A percentile compares a stretch with the other conserved stretches of the same genome.
Conservation (phyloP, 768 basidiomycete genomes). For the Nevesoporus exiguus region DNA sequence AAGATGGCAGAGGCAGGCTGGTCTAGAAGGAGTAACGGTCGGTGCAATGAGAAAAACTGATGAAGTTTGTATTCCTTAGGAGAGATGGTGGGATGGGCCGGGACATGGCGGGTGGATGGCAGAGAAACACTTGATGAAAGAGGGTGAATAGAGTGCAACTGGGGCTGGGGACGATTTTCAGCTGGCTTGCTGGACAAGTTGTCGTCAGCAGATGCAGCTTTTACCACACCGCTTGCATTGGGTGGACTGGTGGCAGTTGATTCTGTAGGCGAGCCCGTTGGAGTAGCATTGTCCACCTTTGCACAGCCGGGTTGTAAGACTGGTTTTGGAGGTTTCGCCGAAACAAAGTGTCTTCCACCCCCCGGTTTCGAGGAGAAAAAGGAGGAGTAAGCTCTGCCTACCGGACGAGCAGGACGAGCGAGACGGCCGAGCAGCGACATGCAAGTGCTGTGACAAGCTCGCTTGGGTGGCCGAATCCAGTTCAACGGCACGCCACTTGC, state of each 20-base stretch:
- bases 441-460: not conserved
- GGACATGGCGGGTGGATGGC: slow-evolving; percentile 18
- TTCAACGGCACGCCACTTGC: not conserved
- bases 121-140: slow-evolving; percentile 14
- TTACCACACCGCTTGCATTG: slow-evolving; percentile 12
- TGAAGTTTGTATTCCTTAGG: slow-evolving; percentile 74
- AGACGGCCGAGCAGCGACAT: slow-evolving; percentile 56
- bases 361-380: slow-evolving; percentile 79
- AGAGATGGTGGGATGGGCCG: slow-evolving; percentile 53
- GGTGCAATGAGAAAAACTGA: slow-evolving; percentile 80
- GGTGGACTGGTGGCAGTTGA: slow-evolving; percentile 18
- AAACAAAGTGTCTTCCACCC: slow-evolving; percentile 70
- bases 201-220: slow-evolving; percentile 26
- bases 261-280: slow-evolving; percentile 31
- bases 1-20: slow-evolving; percentile 59
- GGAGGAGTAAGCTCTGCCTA: slow-evolving; percentile 66
- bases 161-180: slow-evolving; percentile 17
- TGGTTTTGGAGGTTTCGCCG: slow-evolving; percentile 60
- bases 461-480: not conserved
- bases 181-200: slow-evolving; percentile 24
- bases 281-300: slow-evolving; percentile 43
- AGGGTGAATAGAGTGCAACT: slow-evolving; percentile 9
- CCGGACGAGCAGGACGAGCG: slow-evolving; percentile 43
- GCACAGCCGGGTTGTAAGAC: slow-evolving; percentile 35
- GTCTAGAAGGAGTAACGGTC: slow-evolving; percentile 69